These are phyloP conservation scores for Oldenlandia corymbosa DNA, from an alignment of 257 asterid species.

Conservation along the genomic window DNA sequence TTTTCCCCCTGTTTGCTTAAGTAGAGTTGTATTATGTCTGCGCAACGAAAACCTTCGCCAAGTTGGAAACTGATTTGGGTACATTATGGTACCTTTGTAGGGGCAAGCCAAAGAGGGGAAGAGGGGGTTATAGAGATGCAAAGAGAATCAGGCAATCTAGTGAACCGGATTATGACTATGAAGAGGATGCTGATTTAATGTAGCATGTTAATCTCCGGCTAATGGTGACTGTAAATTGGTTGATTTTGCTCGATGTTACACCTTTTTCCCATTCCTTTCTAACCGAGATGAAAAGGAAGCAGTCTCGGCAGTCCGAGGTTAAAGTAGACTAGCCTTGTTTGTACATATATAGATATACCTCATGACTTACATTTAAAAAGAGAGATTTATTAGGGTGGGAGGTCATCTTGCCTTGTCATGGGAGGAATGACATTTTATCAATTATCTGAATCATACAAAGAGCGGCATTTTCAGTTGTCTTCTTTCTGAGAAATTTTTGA, in stretches of 20 bases:
- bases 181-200: slow-evolving; percentile 88
- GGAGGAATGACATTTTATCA: not conserved
- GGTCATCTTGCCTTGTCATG: not conserved
- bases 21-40: not conserved
- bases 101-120: slow-evolving; percentile 86
- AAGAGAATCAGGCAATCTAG: slow-evolving; percentile 82
- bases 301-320: slow-evolving; percentile 4
- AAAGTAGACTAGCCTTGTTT: not conserved
- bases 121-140: slow-evolving; percentile 79
- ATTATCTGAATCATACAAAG: too few relatives aligned
- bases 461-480: too few relatives aligned
- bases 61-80: not conserved
- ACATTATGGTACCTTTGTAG: slow-evolving; percentile 28
- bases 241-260: slow-evolving; percentile 6
- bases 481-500: not conserved
- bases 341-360: not conserved
- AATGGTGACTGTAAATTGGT: not conserved
- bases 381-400: not conserved
- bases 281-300: not conserved
- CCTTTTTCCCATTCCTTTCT: not conserved
- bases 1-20: slow-evolving; percentile 8
- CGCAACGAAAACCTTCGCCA: not conserved
- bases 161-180: slow-evolving; percentile 86
- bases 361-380: not conserved
- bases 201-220: slow-evolving; percentile 23